Evolutionary conservation across 495 filamentous ascomycete genomes (phyloP).

Genomic region (Penicillium atrosanguineum): DNA sequence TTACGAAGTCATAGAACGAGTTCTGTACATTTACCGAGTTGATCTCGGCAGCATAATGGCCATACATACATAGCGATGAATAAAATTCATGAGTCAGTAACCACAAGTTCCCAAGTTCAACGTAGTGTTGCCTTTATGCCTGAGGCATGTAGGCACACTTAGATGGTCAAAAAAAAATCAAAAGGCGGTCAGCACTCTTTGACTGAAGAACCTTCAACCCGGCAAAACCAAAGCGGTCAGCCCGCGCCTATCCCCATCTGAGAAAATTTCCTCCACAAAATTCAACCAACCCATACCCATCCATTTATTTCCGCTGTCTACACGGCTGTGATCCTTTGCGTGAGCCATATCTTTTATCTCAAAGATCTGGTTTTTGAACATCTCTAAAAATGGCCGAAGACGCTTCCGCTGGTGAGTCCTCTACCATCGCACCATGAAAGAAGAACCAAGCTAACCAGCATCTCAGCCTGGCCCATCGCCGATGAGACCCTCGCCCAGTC

Average conservation of each 20-base stretch:
- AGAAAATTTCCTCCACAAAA: slow-evolving; percentile 14
- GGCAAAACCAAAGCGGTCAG: background rate
- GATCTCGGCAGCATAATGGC: background rate
- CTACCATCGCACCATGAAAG: background rate
- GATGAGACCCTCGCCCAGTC: slow-evolving; percentile 76
- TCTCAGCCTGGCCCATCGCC: slow-evolving; percentile 83
- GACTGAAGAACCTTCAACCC: background rate
- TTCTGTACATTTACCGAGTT: background rate
- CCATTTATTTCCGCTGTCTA: slow-evolving; percentile 13
- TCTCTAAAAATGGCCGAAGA: slow-evolving; percentile 40
- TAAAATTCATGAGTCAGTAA: no score
- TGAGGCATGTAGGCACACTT: no score
- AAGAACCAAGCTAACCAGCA: slow-evolving; percentile 11
- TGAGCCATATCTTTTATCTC: slow-evolving; percentile 42
- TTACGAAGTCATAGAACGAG: background rate
- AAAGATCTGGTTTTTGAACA: slow-evolving; percentile 22
- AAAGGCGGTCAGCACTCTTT: background rate
- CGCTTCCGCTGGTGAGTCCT: slow-evolving; percentile 32
- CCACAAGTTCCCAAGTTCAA: no score
- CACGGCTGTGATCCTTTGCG: slow-evolving; percentile 46
- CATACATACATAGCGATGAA: background rate
- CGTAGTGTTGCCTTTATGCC: no score
- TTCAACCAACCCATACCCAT: slow-evolving; percentile 9
- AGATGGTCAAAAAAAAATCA: no score
- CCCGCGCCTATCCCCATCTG: slow-evolving; percentile 2